phyloP scores from a whole-genome alignment of 306 rosid genomes.

The apple (Malus domestica) region DNA sequence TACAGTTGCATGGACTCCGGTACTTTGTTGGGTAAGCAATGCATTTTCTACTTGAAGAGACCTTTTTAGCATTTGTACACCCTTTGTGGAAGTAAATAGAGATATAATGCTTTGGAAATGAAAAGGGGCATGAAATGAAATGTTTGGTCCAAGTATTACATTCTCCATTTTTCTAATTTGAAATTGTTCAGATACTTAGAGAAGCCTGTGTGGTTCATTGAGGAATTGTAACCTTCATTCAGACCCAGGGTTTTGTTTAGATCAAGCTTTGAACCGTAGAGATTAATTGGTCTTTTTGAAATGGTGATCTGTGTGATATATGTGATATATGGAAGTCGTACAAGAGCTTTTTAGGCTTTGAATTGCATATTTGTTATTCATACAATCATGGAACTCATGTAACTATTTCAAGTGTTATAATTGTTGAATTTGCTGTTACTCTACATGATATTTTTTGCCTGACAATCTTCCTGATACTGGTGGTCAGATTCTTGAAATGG shows the following conservation, averaged over 20 bases:
- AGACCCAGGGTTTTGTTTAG: background rate
- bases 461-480: constrained; percentile 18
- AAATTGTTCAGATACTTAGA: background rate
- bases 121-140: background rate
- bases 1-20: background rate
- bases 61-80: background rate
- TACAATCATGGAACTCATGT: background rate
- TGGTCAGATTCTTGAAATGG: constrained; percentile 93
- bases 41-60: background rate
- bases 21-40: background rate
- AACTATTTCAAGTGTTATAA: background rate
- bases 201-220: background rate
- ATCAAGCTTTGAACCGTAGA: background rate
- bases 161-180: background rate
- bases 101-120: background rate
- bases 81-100: background rate
- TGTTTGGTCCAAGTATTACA: background rate
- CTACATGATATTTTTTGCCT: constrained; percentile 7
- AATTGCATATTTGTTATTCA: background rate
- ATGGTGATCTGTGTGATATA: background rate
- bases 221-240: background rate
- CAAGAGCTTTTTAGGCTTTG: background rate
- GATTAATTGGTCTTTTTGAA: background rate
- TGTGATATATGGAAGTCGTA: background rate
- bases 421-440: constrained; percentile 1